Base-by-base conservation (phyloP, 345 rosid species). In the Brassica carinata region DNA sequence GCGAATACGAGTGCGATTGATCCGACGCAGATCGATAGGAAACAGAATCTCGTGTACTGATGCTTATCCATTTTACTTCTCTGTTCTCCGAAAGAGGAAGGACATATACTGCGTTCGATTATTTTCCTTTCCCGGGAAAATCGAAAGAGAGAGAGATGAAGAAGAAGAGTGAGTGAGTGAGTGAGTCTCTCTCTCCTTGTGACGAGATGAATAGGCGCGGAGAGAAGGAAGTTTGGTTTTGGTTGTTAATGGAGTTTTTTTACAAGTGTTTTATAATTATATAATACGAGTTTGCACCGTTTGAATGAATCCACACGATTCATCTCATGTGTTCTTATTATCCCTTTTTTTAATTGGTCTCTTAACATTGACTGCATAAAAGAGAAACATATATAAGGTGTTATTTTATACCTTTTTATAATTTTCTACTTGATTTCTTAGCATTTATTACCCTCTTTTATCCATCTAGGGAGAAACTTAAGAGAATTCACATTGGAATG, bases 131-230 rank as follows among this genome's bases (percentile, higher is more conserved):
- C 55, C 62, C 77, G 77, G 79, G 57, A 64, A 81, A 81, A 30
- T 40, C 26, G 4, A 74, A 62, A 74, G 82, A 73, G 67, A 40
- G 17, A 55, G 11, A 64, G 9, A 64, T 8, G 58, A 5, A n/a
- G 14, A 7, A 43, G 40, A 26, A 17, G 8, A 64, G 36, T 8
- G 8, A n/a, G 38, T 5, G 65, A 74, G 70, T 43, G 63, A 43
- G 71, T 30, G 31, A 29, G 10, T n/a, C 18, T 15, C 59, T 55
- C 67, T 67, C 26, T 65, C 30, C 19, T 5, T 14, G 8, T 72
- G 51, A 73, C 14, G 63, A 57, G 8, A 70, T 75, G 79, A 71
- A 67, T 71, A 65, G 70, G 80, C 84, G 84, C 77, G 74, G 81
- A 76, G 81, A 66, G 77, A 79, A 58, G 63, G 64, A 81, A 64